Base-by-base conservation (phyloP, 345 rosid species). In the Crucihimalaya himalaica region DNA sequence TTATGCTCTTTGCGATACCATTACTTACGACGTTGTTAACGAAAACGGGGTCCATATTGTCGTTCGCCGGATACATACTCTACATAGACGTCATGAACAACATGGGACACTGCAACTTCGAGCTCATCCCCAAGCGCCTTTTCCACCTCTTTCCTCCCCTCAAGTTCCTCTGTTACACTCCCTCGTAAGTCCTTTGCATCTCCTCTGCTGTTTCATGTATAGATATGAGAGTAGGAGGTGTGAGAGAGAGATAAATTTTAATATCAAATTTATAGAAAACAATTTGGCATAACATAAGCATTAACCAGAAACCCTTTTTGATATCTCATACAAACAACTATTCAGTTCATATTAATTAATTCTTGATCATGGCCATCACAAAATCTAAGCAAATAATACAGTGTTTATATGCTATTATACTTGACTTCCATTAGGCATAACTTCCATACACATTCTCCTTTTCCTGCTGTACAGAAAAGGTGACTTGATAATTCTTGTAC, bases 1-100 rank as follows among this genome's bases (percentile, higher is more conserved):
- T 69, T 71, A 19, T 42, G 2, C 82, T 86, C 15, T 88, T 88
- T 51, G 55, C 85, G 14, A 83, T 81, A 10, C 85, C 93, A 14
- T 0, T 82, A 23, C 0, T 83, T 9, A 76, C 87, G 21, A 62
- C 74, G 2, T 0, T 78, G 27, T 8, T 76, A 1, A 82, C 76
- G 0, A 66, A 79, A 23, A 83, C 84, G 1, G 81, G 72, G 3
- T 86, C 90, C 3, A 37, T 83, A 0, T 43, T 11, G 10, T 57
- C 74, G 1, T 23, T 58, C 0, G 21, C 67, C 14, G 82, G 73
- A 18, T 88, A 88, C 72, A 3, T 86, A 27, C 62, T 79, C 16
- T 88, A 62, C 79, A 53, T 88, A 10, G 88, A 87, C 63, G 43
- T 72, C 42, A 78, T 78, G 81, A 78, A 78, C 45, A 78, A 78